Conservation (phyloP, 1,139 yeast genomes). For the Diutina neorugosa region DNA sequence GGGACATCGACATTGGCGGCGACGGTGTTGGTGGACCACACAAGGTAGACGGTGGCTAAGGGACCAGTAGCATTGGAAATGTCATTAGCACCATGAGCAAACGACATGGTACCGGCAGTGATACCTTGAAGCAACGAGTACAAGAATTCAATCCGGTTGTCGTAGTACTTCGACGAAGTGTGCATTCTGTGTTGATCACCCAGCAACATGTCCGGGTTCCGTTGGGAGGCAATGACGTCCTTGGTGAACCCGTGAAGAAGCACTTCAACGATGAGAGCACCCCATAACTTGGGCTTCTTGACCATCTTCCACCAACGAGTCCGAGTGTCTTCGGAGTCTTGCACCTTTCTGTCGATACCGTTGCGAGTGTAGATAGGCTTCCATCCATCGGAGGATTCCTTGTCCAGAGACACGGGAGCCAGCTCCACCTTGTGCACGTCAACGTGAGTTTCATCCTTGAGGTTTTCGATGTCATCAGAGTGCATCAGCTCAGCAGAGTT, state of each 20-base stretch:
- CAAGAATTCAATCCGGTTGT: slow-evolving; percentile 58
- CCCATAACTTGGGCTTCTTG: slow-evolving; percentile 43
- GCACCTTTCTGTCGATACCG: slow-evolving; percentile 4
- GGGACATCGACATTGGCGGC: slow-evolving; percentile 49
- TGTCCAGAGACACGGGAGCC: background rate
- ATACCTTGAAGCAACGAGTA: slow-evolving; percentile 61
- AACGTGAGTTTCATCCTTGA: slow-evolving; percentile 5
- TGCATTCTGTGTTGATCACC: slow-evolving; percentile 41
- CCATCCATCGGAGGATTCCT: background rate
- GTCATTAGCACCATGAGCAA: slow-evolving; percentile 77
- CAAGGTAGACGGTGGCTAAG: slow-evolving; percentile 48
- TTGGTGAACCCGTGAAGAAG: slow-evolving; percentile 50
- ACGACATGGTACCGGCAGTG: slow-evolving; percentile 72
- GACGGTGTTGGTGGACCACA: slow-evolving; percentile 43
- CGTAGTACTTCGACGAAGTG: slow-evolving; percentile 49
- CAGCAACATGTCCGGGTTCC: slow-evolving; percentile 18
- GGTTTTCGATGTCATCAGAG: slow-evolving; percentile 4
- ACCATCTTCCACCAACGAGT: slow-evolving; percentile 32
- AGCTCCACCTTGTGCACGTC: background rate
- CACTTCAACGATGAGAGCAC: slow-evolving; percentile 33
- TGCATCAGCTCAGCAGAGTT: slow-evolving; percentile 9
- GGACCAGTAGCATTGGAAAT: slow-evolving; percentile 76
- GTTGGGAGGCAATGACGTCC: slow-evolving; percentile 47
- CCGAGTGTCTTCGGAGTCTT: slow-evolving; percentile 20
- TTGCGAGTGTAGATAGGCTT: background rate